These are phyloP conservation scores for Teratosphaeria nubilosa DNA, from an alignment of 2,329 filamentous ascomycete genomes.

Conservation along the genomic window DNA sequence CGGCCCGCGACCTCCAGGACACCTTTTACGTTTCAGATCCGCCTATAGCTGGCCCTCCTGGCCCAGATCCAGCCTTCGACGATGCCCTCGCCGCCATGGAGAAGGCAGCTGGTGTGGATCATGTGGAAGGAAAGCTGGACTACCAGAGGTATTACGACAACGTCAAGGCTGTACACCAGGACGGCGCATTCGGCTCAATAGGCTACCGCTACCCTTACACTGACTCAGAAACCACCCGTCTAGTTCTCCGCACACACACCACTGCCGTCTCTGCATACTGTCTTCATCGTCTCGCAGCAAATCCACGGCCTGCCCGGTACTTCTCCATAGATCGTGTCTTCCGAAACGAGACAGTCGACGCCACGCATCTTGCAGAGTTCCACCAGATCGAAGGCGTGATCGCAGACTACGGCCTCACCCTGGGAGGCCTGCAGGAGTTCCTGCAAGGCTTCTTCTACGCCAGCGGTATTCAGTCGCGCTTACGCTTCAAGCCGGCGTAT, in stretches of 20 bases:
- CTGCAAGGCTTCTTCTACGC: slow-evolving; percentile 93
- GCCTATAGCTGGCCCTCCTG: slow-evolving; percentile 56
- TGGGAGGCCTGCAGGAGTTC: slow-evolving; percentile 87
- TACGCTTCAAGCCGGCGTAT: slow-evolving; percentile 96
- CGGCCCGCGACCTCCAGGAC: slow-evolving; percentile 91
- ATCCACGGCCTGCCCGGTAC: slow-evolving; percentile 81
- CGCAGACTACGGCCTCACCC: slow-evolving; percentile 84
- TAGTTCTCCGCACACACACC: slow-evolving; percentile 92
- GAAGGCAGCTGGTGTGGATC: slow-evolving; percentile 27
- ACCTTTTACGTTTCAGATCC: slow-evolving; percentile 98
- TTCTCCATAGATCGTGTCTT: slow-evolving; percentile 99
- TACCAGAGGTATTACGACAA: slow-evolving; percentile 85
- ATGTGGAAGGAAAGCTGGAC: slow-evolving; percentile 44
- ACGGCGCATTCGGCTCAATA: slow-evolving; percentile 86
- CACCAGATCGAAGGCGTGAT: slow-evolving; percentile 98
- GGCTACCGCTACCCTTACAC: slow-evolving; percentile 95
- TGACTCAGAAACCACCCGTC: slow-evolving; percentile 70
- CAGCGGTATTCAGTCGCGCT: slow-evolving; percentile 69
- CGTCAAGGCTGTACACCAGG: slow-evolving; percentile 75
- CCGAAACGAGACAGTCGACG: slow-evolving; percentile 93
- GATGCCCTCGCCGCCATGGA: slow-evolving; percentile 41
- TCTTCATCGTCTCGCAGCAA: slow-evolving; percentile 76
- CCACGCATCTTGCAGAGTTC: slow-evolving; percentile 94
- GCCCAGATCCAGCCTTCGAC: slow-evolving; percentile 43
- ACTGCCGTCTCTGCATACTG: slow-evolving; percentile 86